phyloP scores from a whole-genome alignment of 148 eudicot species.

The Vaccinium macrocarpon region DNA sequence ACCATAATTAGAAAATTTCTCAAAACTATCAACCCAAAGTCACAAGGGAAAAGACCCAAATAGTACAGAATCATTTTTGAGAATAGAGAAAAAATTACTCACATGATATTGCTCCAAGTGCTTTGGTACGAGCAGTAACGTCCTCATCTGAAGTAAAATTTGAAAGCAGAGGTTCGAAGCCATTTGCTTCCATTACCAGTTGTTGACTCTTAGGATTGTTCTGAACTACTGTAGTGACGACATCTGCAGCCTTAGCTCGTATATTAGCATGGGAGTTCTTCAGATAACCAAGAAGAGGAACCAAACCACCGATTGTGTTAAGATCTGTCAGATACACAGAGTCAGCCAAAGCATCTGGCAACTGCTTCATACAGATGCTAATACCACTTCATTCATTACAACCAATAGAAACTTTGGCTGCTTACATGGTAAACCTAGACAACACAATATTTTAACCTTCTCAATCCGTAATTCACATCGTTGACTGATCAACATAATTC shows the following conservation, averaged over 20 bases:
- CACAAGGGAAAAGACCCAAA: background rate
- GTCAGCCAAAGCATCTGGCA: slow-evolving; percentile 12
- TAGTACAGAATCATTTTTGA: background rate
- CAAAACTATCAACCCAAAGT: background rate
- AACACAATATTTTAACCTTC: background rate
- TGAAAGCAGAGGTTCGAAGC: slow-evolving; percentile 66
- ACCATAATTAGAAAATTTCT: slow-evolving; percentile 7
- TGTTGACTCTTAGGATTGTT: slow-evolving; percentile 93
- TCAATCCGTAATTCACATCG: background rate
- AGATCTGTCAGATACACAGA: slow-evolving; percentile 52
- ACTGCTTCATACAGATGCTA: background rate
- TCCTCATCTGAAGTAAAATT: slow-evolving; percentile 84
- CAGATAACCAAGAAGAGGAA: slow-evolving; percentile 72
- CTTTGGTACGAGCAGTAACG: slow-evolving; percentile 63
- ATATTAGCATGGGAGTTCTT: slow-evolving; percentile 74
- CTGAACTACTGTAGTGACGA: slow-evolving; percentile 84
- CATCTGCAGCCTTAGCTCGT: slow-evolving; percentile 97
- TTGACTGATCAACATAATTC: background rate
- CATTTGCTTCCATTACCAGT: slow-evolving; percentile 89
- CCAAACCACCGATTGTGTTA: slow-evolving; percentile 84
- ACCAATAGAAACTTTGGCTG: background rate
- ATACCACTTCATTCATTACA: background rate
- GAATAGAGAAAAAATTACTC: slow-evolving; percentile 24
- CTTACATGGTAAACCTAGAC: background rate
- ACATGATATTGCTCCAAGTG: slow-evolving; percentile 95